Evolutionary conservation across 2,329 filamentous ascomycete genomes (phyloP).

Genomic region (Exophiala sp.): DNA sequence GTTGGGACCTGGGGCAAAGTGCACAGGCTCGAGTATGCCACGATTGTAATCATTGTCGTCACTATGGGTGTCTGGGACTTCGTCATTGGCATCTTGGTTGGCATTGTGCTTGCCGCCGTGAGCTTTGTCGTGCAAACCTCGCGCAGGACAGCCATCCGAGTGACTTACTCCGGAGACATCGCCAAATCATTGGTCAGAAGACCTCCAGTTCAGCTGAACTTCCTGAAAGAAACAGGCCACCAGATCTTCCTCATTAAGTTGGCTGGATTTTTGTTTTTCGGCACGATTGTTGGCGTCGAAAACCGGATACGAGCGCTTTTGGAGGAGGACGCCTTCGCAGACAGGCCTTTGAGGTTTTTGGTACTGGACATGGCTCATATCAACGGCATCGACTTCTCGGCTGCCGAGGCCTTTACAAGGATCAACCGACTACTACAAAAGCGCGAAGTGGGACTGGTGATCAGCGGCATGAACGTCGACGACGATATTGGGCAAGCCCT

Average conservation of each 20-base stretch:
- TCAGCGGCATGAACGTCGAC: conserved; percentile 76
- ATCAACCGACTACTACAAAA: conserved; percentile 79
- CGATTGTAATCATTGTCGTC: conserved; percentile 79
- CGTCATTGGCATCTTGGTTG: conserved; percentile 86
- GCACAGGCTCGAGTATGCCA: conserved; percentile 81
- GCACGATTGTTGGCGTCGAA: conserved; percentile 93
- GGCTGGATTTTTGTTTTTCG: conserved; percentile 95
- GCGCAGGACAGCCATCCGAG: conserved; percentile 80
- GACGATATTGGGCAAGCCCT: conserved; percentile 74
- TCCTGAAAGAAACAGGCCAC: conserved; percentile 75
- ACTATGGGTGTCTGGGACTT: conserved; percentile 98
- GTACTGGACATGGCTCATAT: conserved; percentile 87
- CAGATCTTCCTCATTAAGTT: conserved; percentile 92
- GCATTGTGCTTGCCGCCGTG: conserved; percentile 85
- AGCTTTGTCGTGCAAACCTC: conserved; percentile 91
- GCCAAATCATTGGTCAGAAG: conserved; percentile 89
- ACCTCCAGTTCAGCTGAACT: conserved; percentile 83
- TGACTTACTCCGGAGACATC: conserved; percentile 83
- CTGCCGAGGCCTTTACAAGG: conserved; percentile 89
- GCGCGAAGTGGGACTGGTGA: conserved; percentile 73
- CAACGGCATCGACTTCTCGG: conserved; percentile 90
- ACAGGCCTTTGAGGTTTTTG: conserved; percentile 80
- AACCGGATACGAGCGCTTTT: conserved; percentile 78
- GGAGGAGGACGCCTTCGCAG: conserved; percentile 73
- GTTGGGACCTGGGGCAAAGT: conserved; percentile 86